phyloP scores from a whole-genome alignment of 352 stramenopile species.

The Phytophthora colocasiae region DNA sequence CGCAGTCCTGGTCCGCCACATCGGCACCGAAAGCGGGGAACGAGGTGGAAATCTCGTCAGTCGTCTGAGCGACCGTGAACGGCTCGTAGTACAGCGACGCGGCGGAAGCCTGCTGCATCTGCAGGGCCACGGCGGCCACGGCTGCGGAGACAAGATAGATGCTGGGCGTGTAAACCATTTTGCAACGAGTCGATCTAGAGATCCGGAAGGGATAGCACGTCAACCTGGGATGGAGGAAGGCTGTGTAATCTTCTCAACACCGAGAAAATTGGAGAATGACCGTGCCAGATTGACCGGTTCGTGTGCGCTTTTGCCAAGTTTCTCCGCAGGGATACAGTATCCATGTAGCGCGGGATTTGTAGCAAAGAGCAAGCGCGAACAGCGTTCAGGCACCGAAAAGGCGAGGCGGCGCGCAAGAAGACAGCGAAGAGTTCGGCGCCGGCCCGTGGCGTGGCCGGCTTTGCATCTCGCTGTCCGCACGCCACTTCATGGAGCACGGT shows the following conservation, averaged over 20 bases:
- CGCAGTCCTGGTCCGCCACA: constrained; percentile 20
- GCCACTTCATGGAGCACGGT: constrained; percentile 8
- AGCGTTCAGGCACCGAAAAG: constrained; percentile 14
- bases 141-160: constrained; percentile 38
- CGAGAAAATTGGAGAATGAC: constrained; percentile 36
- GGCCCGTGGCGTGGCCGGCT: not conserved
- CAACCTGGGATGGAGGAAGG: constrained; percentile 29
- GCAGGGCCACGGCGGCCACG: constrained; percentile 20
- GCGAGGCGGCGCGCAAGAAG: constrained; percentile 9
- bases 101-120: constrained; percentile 33
- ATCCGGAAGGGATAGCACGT: constrained; percentile 8
- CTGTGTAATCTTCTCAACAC: constrained; percentile 34
- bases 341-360: constrained; percentile 15
- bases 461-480: constrained; percentile 16
- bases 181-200: constrained; percentile 11
- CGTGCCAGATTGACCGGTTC: not conserved
- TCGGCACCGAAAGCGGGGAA: constrained; percentile 25
- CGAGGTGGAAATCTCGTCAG: constrained; percentile 12
- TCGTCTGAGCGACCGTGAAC: constrained; percentile 9
- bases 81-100: constrained; percentile 29
- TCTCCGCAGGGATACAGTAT: constrained; percentile 6
- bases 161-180: constrained; percentile 38
- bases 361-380: constrained; percentile 9
- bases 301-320: not conserved
- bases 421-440: constrained; percentile 1